These are phyloP conservation scores for Colletotrichum spinosum DNA, from an alignment of 2,329 filamentous ascomycete species.

Conservation along the genomic window DNA sequence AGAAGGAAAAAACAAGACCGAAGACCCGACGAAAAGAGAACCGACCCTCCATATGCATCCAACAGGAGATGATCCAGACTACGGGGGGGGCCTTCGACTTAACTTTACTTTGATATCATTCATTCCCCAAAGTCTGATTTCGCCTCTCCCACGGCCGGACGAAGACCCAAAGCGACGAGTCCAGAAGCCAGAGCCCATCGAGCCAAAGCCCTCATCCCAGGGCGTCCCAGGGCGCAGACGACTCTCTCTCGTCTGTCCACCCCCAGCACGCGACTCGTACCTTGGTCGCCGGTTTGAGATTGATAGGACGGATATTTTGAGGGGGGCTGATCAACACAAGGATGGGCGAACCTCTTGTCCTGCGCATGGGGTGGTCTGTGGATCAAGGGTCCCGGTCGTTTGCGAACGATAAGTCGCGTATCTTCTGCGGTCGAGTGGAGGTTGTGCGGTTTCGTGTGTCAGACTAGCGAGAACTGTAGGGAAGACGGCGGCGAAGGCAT, in stretches of 20 bases:
- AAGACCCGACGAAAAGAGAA: conserved; percentile 27
- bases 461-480: conserved; percentile 39
- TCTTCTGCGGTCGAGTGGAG: conserved; percentile 34
- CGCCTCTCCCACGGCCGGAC: conserved; percentile 27
- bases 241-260: conserved; percentile 11
- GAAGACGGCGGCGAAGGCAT: conserved; percentile 36
- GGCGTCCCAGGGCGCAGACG: conserved; percentile 20
- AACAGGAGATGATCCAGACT: conserved; percentile 22
- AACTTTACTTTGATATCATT: conserved; percentile 36
- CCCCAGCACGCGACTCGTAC: conserved; percentile 39
- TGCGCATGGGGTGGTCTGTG: conserved; percentile 33
- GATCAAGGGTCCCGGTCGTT: conserved; percentile 41
- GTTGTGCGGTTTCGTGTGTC: conserved; percentile 39
- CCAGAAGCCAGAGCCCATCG: conserved; percentile 1
- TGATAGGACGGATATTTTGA: conserved; percentile 60
- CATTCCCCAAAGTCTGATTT: conserved; percentile 20
- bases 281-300: conserved; percentile 60
- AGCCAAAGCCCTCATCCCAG: too few relatives aligned
- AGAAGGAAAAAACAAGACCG: conserved; percentile 8
- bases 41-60: conserved; percentile 18
- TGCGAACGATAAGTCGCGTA: conserved; percentile 33
- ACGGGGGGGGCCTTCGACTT: conserved; percentile 26
- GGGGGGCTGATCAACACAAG: conserved; percentile 57
- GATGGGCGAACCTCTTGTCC: conserved; percentile 39
- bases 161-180: background rate